These are phyloP conservation scores for Candida silvicultrix DNA, from an alignment of 805 yeast species.

Conservation along the genomic window DNA sequence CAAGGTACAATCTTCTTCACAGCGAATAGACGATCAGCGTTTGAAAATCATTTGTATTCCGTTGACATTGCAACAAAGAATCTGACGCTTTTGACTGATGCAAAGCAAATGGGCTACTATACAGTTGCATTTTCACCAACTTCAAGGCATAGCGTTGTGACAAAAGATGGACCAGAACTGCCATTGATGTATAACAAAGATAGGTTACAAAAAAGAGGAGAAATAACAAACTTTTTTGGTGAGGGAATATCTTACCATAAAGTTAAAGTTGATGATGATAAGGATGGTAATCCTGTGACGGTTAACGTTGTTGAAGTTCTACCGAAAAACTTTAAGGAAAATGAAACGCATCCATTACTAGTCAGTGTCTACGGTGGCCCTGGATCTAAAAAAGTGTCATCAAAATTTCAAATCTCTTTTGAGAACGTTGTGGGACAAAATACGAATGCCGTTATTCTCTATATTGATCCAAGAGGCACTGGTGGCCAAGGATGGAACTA, in stretches of 20 bases:
- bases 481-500: constrained; percentile 73
- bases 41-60: constrained; percentile 49
- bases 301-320: constrained; percentile 54
- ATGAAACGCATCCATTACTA: constrained; percentile 50
- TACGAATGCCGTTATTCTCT: constrained; percentile 53
- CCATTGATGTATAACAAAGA: constrained; percentile 13
- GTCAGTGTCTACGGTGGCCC: constrained; percentile 80
- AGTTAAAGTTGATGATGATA: constrained; percentile 14
- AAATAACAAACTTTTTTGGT: constrained; percentile 13
- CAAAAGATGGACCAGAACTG: constrained; percentile 18
- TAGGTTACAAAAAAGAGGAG: constrained; percentile 4
- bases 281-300: constrained; percentile 15
- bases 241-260: constrained; percentile 14
- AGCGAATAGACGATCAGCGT: constrained; percentile 48
- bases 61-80: constrained; percentile 30
- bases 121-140: constrained; percentile 50
- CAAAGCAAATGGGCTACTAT: constrained; percentile 37
- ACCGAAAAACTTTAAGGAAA: constrained; percentile 49
- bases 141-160: constrained; percentile 43
- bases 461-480: constrained; percentile 78
- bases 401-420: constrained; percentile 43
- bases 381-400: constrained; percentile 55
- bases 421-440: constrained; percentile 54
- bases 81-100: constrained; percentile 23
- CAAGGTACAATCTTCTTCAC: constrained; percentile 45